phyloP scores from a whole-genome alignment of 768 basidiomycete genomes.

The Mycena galopus region DNA sequence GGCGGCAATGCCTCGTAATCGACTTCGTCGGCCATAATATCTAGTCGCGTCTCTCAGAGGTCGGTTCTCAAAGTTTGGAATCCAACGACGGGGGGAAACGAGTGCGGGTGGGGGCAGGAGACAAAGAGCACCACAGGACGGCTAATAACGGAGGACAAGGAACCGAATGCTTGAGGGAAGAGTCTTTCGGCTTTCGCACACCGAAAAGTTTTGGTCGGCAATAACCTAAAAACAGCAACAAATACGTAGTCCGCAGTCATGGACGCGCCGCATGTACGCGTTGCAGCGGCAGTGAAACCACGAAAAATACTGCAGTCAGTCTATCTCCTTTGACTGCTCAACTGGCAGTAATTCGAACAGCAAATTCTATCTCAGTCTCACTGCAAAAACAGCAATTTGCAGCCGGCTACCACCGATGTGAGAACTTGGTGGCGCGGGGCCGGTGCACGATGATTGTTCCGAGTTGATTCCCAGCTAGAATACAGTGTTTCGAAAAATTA shows the following conservation, averaged over 20 bases:
- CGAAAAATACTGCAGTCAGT: too few relatives aligned
- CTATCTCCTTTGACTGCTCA: too few relatives aligned
- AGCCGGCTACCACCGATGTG: background rate
- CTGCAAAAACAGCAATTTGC: too few relatives aligned
- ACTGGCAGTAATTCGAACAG: too few relatives aligned
- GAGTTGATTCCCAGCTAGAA: background rate
- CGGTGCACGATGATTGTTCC: background rate
- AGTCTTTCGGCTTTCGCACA: background rate
- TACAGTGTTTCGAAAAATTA: background rate
- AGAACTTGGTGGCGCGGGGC: background rate
- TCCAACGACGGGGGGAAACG: background rate
- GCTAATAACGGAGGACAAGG: background rate
- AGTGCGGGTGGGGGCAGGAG: background rate
- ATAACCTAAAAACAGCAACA: background rate
- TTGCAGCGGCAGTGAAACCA: too few relatives aligned
- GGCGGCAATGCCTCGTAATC: constrained; percentile 38
- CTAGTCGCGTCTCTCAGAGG: constrained; percentile 17
- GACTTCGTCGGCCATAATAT: constrained; percentile 34
- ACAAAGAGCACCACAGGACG: background rate
- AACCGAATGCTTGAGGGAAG: background rate
- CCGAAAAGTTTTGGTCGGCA: background rate
- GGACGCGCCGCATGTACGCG: too few relatives aligned
- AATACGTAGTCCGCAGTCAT: background rate
- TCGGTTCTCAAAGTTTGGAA: background rate
- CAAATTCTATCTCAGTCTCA: background rate